Percentiles rank a stretch among this genome's conserved stretches.
phyloP scores from a whole-genome alignment of 805 yeast species.

The Sporopachydermia lactativora region DNA sequence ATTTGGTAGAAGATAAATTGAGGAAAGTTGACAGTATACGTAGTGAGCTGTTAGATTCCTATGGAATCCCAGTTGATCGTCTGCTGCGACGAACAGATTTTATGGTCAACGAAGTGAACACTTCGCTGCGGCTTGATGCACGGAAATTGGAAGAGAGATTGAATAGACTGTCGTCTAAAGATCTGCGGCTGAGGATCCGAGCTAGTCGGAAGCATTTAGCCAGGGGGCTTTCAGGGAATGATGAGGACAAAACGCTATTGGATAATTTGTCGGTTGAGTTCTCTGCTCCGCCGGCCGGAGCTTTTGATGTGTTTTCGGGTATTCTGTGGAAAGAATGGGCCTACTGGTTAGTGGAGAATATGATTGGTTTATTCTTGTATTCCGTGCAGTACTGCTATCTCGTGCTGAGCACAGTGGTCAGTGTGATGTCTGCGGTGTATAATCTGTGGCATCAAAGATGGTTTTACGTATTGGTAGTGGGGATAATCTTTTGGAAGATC shows the following conservation, averaged over 20 bases:
- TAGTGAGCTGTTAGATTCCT: neutral
- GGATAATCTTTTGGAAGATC: neutral
- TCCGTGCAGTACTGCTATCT: neutral
- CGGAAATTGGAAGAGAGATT: neutral
- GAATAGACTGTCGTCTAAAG: neutral
- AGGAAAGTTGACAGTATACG: neutral
- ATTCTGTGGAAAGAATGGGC: neutral
- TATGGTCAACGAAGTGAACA: constrained; percentile 1
- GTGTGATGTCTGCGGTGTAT: neutral
- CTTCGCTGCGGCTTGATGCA: neutral
- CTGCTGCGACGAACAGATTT: neutral
- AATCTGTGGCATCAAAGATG: neutral
- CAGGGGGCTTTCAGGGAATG: neutral
- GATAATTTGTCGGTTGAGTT: neutral
- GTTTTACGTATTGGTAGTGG: neutral
- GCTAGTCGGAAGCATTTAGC: neutral
- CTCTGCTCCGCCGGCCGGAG: neutral
- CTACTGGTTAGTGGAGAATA: neutral
- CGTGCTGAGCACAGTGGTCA: neutral
- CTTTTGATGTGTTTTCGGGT: constrained; percentile 1
- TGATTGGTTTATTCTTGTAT: neutral
- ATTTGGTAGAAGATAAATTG: neutral
- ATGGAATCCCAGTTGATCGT: neutral
- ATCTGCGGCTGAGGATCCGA: neutral
- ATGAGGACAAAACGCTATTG: neutral